Evolutionary conservation across 345 rosid species (phyloP), one percentile per base, ranked within the genome.

Genomic region (Lagerstroemia speciosa): DNA sequence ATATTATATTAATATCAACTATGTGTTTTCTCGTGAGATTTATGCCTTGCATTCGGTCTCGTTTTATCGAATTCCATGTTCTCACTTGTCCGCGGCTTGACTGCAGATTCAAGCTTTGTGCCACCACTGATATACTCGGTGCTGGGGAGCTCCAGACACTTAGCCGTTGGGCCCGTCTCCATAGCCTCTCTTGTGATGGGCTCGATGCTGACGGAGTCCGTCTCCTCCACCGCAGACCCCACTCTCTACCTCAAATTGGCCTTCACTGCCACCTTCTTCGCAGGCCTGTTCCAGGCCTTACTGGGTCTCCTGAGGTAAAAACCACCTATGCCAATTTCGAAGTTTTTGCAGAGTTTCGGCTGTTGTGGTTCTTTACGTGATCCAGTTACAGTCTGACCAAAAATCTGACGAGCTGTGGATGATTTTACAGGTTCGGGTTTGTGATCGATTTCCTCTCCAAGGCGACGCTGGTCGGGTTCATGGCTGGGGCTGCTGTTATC

Each of bases 61-160:
- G 1, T 36, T 36, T 36, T 9, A 36, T 5, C 5, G 8, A 36
- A 36, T 36, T 36, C 7, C 38, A 36, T 36, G 38, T 9, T 36
- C 38, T 36, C 8, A 36, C 38, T 36, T 36, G 8, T 36, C 8
- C 24, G 50, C 15, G 30, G 2, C 40, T 24, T 38, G 68, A 73
- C n/a, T 81, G 85, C 83, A 95, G 99, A 95, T 83, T 95, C 99
- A 83, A 95, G 99, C 77, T 95, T 95, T 81, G 97, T 95, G 33
- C 98, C 99, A 16, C 99, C 99, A 69, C 68, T 95, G 72, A 75
- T 95, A 62, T 95, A 95, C 75, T 78, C 98, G 24, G 73, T 90
- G 38, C 85, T 95, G 19, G 99, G 99, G 52, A 95, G 99, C 82
- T 95, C 99, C 29, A 83, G 75, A 64, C 98, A 95, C 69, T 86